A percentile compares a stretch with the other conserved stretches of the same genome.
Conservation (phyloP, 2,329 filamentous ascomycete genomes). For the Colletotrichum chrysophilum region DNA sequence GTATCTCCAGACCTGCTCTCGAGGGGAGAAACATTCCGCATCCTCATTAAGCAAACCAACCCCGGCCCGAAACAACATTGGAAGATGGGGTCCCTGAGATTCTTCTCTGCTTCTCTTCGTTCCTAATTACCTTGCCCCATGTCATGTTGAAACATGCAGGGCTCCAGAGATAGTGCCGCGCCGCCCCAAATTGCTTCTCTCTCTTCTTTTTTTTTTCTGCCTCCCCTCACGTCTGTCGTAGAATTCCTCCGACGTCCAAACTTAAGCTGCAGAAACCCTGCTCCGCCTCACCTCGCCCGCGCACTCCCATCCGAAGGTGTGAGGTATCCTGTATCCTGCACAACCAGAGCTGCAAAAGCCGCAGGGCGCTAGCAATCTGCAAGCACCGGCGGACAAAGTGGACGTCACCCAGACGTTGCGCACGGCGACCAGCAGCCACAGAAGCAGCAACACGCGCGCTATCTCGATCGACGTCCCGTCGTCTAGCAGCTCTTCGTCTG, state of each 20-base stretch:
- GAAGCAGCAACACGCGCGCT: neutral
- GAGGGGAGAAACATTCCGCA: conserved; percentile 1
- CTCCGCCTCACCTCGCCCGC: neutral
- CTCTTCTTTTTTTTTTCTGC: neutral
- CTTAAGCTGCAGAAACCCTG: neutral
- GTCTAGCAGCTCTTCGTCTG: neutral
- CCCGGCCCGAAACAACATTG: conserved; percentile 16
- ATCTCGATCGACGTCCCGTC: neutral
- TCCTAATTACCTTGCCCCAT: neutral
- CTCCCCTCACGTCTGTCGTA: neutral
- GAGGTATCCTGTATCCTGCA: neutral
- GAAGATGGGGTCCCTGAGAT: neutral
- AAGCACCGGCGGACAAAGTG: neutral
- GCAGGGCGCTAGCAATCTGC: neutral
- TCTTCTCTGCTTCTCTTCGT: neutral
- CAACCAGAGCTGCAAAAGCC: neutral
- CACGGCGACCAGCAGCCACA: conserved; percentile 15
- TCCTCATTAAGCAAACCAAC: neutral
- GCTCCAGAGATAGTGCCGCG: neutral
- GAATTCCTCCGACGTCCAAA: neutral
- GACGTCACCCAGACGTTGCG: conserved; percentile 16
- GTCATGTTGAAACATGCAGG: conserved; percentile 18
- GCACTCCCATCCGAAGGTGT: neutral
- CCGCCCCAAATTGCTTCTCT: neutral
- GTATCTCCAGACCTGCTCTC: neutral